Base-by-base conservation (phyloP, 495 filamentous ascomycete species). In the Hypoxylon crocopeplum region DNA sequence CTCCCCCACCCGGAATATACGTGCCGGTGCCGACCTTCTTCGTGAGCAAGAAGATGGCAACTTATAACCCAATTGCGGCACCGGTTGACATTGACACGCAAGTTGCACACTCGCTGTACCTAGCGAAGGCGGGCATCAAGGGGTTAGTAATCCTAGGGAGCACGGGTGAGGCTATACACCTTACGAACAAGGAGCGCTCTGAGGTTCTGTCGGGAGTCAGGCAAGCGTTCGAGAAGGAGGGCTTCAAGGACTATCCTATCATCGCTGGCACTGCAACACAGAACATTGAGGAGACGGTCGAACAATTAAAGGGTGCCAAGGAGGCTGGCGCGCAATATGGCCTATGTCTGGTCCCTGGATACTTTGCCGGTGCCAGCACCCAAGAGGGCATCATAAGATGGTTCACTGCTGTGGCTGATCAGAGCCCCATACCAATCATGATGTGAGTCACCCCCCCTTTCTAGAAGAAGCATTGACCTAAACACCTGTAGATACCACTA, bases 81-180 rank as follows among this genome's bases (percentile, higher is more conserved):
- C 57, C 73, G 5, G 42, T 79, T 12, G 86, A 89, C 67, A 61
- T 85, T 37, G 65, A 75, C 11, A 74, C 84, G 1, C 87, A 89
- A 64, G 66, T 77, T 27, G 65, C 67, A 7, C 86, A 89, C 77
- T 80, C 78, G 46, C 46, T 89, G 4, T 84, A 85, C 68, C 85
- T 91, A 36, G 87, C 87, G 8, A 67, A 71, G 12, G 71, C 76
- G 8, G 87, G 87, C 32, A 82, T 89, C 69, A 77, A 71, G 13
- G 87, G 87, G 8, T 75, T 90, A 13, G 84, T 88, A 1, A 73
- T 90, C 7, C 78, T 91, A 13, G 88, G 88, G 6, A 82, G 77
- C 30, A 90, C 85, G 0, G 88, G 88, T 48, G 88, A 91, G 66
- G 87, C 86, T 0, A 77, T 89, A 5, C 86, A 88, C 67, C 72